Evolutionary conservation across 495 filamentous ascomycete species (phyloP).

Genomic region (Tuber magnatum): DNA sequence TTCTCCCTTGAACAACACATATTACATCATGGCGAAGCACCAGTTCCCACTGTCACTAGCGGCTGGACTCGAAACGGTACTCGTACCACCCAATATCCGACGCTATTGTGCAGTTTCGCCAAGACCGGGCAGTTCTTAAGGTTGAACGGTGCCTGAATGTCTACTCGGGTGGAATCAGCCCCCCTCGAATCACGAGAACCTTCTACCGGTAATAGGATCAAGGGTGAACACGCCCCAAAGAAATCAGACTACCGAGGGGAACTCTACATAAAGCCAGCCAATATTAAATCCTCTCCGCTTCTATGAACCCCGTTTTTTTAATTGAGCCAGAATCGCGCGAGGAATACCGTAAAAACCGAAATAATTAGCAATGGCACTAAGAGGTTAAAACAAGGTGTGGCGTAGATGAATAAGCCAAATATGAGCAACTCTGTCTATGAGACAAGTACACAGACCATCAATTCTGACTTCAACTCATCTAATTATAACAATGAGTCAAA

Average conservation of each 20-base stretch:
- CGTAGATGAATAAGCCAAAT: too few species aligned
- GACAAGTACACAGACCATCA: too few species aligned
- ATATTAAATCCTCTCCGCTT: not conserved
- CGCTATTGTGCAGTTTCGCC: not conserved
- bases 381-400: too few species aligned
- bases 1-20: not conserved
- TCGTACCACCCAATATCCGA: too few species aligned
- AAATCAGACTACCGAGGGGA: not conserved
- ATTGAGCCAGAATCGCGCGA: not conserved
- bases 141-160: not conserved
- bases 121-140: not conserved
- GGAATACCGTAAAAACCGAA: too few species aligned
- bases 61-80: not conserved
- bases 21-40: not conserved
- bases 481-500: too few species aligned
- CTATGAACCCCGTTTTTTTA: not conserved
- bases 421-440: too few species aligned
- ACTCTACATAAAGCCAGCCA: not conserved
- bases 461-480: too few species aligned
- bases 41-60: not conserved
- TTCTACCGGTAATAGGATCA: not conserved
- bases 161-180: not conserved
- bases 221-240: not conserved
- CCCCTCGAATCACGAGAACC: too few species aligned
- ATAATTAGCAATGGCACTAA: too few species aligned